Conservation (phyloP, 495 filamentous ascomycete genomes). For the Penicillium nucicola region DNA sequence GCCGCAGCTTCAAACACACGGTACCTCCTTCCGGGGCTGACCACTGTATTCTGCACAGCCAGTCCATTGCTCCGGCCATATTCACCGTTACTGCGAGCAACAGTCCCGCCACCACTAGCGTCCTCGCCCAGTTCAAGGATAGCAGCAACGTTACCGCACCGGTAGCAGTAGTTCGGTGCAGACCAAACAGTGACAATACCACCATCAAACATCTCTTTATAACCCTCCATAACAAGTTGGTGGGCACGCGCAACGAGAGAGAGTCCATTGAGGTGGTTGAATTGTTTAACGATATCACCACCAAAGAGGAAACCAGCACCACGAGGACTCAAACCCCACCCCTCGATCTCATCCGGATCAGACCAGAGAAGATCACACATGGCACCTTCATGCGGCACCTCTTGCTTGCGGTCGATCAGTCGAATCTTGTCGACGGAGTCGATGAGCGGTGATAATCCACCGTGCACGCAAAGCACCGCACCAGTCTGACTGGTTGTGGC, state of each 20-base stretch:
- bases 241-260: conserved; percentile 91
- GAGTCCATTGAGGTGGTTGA: conserved; percentile 91
- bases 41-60: conserved; percentile 36
- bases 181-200: conserved; percentile 97
- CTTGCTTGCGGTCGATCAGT: conserved; percentile 92
- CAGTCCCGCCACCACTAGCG: conserved; percentile 66
- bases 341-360: conserved; percentile 97
- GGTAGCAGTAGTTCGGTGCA: conserved; percentile 97
- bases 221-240: conserved; percentile 98
- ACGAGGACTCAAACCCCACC: conserved; percentile 92
- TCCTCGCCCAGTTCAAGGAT: conserved; percentile 93
- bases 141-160: conserved; percentile 95
- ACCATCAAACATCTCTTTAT: conserved; percentile 97
- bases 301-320: conserved; percentile 97
- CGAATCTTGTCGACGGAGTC: conserved; percentile 96
- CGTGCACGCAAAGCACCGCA: conserved; percentile 93
- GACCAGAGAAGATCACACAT: conserved; percentile 99
- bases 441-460: conserved; percentile 85
- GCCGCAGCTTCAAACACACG: conserved; percentile 95
- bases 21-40: conserved; percentile 85
- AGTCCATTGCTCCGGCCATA: conserved; percentile 55
- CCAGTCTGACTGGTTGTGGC: conserved; percentile 57
- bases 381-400: conserved; percentile 96
- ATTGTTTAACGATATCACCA: conserved; percentile 90
- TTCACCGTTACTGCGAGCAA: conserved; percentile 79